Conservation (phyloP, 768 basidiomycete species). For the Rhodosporidiobolus odoratus region DNA sequence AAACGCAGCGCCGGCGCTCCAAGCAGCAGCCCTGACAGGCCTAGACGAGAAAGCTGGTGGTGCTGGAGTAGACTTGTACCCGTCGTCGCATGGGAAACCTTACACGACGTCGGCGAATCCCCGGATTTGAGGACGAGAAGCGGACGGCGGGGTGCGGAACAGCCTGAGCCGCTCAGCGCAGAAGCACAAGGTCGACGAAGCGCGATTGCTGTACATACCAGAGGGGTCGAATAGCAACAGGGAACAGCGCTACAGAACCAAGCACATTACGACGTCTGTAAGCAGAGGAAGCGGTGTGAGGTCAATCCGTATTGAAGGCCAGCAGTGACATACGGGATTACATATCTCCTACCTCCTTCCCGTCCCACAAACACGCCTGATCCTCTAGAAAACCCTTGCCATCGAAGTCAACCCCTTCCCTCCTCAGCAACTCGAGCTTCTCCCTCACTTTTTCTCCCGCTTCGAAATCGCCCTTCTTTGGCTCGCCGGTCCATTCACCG, state of each 20-base stretch:
- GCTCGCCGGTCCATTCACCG: constrained; percentile 55
- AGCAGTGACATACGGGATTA: not conserved
- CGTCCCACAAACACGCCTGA: constrained; percentile 20
- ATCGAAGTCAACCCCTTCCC: constrained; percentile 57
- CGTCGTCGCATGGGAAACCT: too few relatives aligned
- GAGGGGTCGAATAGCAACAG: not conserved
- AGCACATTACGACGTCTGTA: too few relatives aligned
- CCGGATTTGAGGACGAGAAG: too few relatives aligned
- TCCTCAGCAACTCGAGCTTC: constrained; percentile 54
- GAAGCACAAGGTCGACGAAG: too few relatives aligned
- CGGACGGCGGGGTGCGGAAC: too few relatives aligned
- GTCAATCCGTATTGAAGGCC: not conserved
- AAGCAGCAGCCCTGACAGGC: too few relatives aligned
- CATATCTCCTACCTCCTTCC: constrained; percentile 10
- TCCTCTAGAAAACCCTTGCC: constrained; percentile 49
- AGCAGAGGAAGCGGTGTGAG: not conserved
- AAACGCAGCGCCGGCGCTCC: too few relatives aligned
- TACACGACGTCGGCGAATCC: too few relatives aligned
- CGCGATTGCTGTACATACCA: too few relatives aligned
- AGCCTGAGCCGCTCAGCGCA: too few relatives aligned
- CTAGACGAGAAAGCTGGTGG: too few relatives aligned
- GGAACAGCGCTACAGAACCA: not conserved
- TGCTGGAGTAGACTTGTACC: too few relatives aligned
- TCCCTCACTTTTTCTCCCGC: constrained; percentile 4
- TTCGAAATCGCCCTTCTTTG: not conserved